These are phyloP conservation scores for Botrytis aclada DNA, from an alignment of 2,329 filamentous ascomycete species.

Conservation along the genomic window DNA sequence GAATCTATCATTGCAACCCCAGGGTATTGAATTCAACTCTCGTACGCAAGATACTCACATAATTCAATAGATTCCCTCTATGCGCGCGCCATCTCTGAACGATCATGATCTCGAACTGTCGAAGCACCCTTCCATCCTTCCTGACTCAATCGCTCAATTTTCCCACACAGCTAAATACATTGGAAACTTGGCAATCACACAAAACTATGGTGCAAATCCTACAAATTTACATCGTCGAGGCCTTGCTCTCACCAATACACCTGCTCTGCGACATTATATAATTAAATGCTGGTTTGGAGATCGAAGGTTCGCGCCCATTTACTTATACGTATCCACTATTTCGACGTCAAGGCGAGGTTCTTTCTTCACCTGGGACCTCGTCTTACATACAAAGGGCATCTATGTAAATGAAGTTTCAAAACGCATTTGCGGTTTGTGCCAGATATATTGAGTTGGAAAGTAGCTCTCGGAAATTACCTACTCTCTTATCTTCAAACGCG, in stretches of 20 bases:
- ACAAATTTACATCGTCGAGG: not conserved
- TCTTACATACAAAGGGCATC: too few species aligned
- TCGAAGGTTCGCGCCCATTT: not conserved
- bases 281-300: not conserved
- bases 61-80: not conserved
- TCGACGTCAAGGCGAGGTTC: not conserved
- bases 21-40: not conserved
- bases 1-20: not conserved
- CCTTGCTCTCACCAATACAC: not conserved
- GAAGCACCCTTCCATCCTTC: not conserved
- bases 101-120: not conserved
- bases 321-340: not conserved
- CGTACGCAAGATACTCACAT: not conserved
- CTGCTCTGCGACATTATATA: not conserved
- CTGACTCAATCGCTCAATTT: not conserved
- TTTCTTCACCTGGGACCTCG: not conserved
- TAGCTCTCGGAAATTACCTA: not conserved
- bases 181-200: not conserved
- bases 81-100: not conserved
- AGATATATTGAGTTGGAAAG: not conserved
- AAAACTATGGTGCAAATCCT: not conserved
- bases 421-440: not conserved
- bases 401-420: not conserved
- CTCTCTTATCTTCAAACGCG: not conserved
- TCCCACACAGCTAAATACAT: not conserved